A percentile compares a stretch with the other conserved stretches of the same genome.
Evolutionary conservation across 2,329 filamentous ascomycete genomes (phyloP).

Genomic region (Colletotrichum gigasporum): DNA sequence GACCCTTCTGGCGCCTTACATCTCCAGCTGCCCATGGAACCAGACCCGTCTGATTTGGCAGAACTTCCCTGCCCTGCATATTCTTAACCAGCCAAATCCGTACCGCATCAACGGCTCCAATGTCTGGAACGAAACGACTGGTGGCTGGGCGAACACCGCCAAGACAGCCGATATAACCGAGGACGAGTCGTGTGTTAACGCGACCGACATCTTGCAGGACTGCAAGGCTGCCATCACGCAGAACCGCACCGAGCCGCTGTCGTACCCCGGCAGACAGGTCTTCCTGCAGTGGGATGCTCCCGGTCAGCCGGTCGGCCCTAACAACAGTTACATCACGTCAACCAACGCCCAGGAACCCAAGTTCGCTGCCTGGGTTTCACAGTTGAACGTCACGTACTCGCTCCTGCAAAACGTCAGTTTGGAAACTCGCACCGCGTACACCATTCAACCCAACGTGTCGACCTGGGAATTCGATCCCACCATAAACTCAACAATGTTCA

Average conservation of each 20-base stretch:
- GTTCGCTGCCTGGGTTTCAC: conserved; percentile 80
- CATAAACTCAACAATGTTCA: conserved; percentile 82
- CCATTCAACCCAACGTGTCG: conserved; percentile 76
- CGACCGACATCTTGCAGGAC: conserved; percentile 60
- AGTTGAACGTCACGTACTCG: conserved; percentile 80
- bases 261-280: conserved; percentile 77
- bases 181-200: conserved; percentile 65
- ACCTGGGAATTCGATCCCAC: conserved; percentile 75
- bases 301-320: conserved; percentile 76
- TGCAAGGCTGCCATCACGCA: conserved; percentile 73
- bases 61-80: conserved; percentile 78
- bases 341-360: conserved; percentile 66
- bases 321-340: conserved; percentile 81
- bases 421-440: conserved; percentile 65
- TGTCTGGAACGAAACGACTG: conserved; percentile 70
- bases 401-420: conserved; percentile 61
- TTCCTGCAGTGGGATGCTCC: conserved; percentile 78
- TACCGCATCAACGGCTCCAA: conserved; percentile 72
- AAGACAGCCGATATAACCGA: conserved; percentile 53
- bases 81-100: conserved; percentile 82
- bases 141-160: conserved; percentile 65
- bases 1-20: conserved; percentile 84
- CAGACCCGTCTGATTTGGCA: conserved; percentile 84
- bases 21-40: conserved; percentile 77
- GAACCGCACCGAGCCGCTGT: conserved; percentile 77